phyloP scores from a whole-genome alignment of 176 grass and related monocot genomes.

The Ananas comosus region DNA sequence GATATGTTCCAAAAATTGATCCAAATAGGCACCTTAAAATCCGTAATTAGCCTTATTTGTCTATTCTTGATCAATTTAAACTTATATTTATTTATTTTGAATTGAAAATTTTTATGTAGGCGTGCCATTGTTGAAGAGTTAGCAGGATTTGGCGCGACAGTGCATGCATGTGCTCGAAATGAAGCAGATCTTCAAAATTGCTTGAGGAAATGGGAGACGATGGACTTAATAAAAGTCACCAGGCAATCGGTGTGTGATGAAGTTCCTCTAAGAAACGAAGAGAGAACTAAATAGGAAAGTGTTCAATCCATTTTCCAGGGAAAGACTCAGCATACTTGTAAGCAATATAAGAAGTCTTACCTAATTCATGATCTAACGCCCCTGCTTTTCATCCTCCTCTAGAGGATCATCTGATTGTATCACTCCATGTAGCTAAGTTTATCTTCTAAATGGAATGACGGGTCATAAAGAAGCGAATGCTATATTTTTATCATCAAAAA shows the following conservation, averaged over 20 bases:
- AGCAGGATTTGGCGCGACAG: conserved; percentile 23
- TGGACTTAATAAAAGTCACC: conserved; percentile 2
- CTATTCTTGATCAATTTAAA: too few relatives aligned
- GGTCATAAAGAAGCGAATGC: too few relatives aligned
- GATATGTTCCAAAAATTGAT: too few relatives aligned
- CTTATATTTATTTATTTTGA: too few relatives aligned
- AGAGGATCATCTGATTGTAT: too few relatives aligned
- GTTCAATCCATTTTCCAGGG: conserved; percentile 17
- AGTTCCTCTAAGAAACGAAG: conserved; percentile 21
- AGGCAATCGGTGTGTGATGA: conserved; percentile 33
- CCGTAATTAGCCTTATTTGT: too few relatives aligned
- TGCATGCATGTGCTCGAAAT: conserved; percentile 34
- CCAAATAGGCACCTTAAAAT: conserved; percentile 12
- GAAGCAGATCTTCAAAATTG: conserved; percentile 22
- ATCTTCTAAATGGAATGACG: too few relatives aligned
- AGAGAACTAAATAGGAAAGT: conserved; percentile 13
- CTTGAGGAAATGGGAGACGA: conserved; percentile 18
- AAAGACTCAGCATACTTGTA: conserved; percentile 35
- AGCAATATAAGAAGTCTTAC: too few relatives aligned
- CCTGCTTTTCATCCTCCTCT: too few relatives aligned
- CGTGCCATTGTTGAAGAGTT: conserved; percentile 40
- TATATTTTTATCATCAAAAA: too few relatives aligned
- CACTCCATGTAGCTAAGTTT: too few relatives aligned
- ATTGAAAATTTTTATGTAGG: neutral
- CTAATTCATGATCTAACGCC: too few relatives aligned